These are phyloP conservation scores for Secale cereale DNA, from an alignment of 176 grass and related monocot species.

Conservation along the genomic window DNA sequence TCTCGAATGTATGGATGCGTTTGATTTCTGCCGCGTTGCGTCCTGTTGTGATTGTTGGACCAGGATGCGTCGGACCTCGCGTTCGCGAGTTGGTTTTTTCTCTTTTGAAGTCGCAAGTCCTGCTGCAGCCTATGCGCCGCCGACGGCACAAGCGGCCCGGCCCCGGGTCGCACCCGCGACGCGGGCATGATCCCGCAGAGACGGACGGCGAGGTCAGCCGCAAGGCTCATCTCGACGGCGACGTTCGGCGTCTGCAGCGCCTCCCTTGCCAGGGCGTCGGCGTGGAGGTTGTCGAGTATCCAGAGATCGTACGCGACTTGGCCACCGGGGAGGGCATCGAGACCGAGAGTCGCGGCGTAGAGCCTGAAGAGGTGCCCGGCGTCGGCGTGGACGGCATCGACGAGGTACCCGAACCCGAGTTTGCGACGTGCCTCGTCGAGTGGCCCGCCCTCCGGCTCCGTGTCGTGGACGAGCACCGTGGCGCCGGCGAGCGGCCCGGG, in stretches of 20 bases:
- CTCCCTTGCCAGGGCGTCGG: background rate
- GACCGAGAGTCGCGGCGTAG: background rate
- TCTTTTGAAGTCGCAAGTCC: too few species aligned
- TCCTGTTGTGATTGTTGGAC: too few species aligned
- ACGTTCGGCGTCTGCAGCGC: background rate
- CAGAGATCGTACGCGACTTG: background rate
- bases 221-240: background rate
- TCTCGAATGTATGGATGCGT: too few species aligned
- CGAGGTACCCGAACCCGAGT: background rate
- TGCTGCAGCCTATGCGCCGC: background rate
- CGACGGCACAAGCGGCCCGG: background rate
- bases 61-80: too few species aligned
- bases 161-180: background rate
- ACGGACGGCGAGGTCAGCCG: background rate
- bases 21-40: too few species aligned
- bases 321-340: background rate
- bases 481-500: background rate
- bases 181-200: background rate
- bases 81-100: too few species aligned
- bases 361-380: background rate
- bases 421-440: background rate
- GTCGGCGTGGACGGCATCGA: too few species aligned
- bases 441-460: background rate
- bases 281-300: background rate
- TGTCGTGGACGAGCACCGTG: background rate